Evolutionary conservation across 495 filamentous ascomycete genomes (phyloP), one percentile per base, ranked within the genome.

Genomic region (Daldinia decipiens): DNA sequence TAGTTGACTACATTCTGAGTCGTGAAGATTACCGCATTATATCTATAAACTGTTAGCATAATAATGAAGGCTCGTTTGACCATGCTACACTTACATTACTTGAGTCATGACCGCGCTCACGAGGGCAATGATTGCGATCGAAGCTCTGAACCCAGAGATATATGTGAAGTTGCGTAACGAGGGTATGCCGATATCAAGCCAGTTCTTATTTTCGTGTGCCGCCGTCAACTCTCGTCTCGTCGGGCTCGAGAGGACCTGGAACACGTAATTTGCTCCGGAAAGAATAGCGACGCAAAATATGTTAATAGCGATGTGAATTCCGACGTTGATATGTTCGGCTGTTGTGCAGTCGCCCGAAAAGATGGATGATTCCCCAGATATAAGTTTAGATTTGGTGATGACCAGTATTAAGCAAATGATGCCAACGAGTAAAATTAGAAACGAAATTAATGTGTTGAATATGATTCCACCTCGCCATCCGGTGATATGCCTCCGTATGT

Each of bases 121-220:
- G 38, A 85, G 60, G 5, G 85, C 64, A 17, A 80, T 69, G 5
- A 75, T 59, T 45, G 79, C 82, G 57, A 86, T 47, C 4, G 77
- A 29, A 24, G 76, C 76, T 65, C 84, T 65, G 15, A 73, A 73
- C 47, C 65, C 71, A 15, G 78, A 77, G 55, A 88, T 79, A 31
- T 76, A 65, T 12, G 54, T 36, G 1, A 87, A 74, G 71, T 87
- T 87, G 12, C 83, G 77, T 24, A 85, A 53, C 21, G 83, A 86
- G 19, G 82, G 83, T 32, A 85, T 73, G 11, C 85, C 85, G 43
- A 87, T 86, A 74, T 88, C 82, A 61, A 88, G 68, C 85, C 84
- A 87, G n/a, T 54, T 75, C 64, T 72, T 76, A 43, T 70, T 76
- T 12, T 59, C 47, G 66, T 87, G 86, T 11, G 85, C 85, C 27